Evolutionary conservation across 2,329 filamentous ascomycete genomes (phyloP).

Genomic region (Biscogniauxia marginata): DNA sequence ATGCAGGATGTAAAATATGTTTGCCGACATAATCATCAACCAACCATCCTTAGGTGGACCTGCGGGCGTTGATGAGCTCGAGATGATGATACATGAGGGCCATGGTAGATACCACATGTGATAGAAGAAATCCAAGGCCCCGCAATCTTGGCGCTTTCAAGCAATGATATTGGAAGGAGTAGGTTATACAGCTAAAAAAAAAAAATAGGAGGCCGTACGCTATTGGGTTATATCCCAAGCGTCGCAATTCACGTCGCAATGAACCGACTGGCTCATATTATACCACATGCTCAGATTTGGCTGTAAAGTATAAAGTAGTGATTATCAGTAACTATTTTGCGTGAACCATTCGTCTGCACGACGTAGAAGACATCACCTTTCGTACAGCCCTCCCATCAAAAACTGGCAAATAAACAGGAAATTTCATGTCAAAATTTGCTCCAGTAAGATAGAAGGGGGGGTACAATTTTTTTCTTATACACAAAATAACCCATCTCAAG

Average conservation of each 20-base stretch:
- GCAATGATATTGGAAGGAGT: not conserved
- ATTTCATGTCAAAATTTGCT: no score
- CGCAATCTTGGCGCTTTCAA: not conserved
- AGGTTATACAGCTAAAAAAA: not conserved
- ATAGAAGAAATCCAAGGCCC: not conserved
- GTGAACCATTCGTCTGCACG: not conserved
- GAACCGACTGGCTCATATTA: not conserved
- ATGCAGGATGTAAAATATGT: slow-evolving; percentile 20
- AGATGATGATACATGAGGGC: not conserved
- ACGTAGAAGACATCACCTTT: not conserved
- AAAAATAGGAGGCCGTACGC: not conserved
- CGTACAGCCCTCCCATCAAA: no score
- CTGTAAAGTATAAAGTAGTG: not conserved
- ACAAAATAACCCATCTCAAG: no score
- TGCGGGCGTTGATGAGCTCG: not conserved
- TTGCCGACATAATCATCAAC: no score
- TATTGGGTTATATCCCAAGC: not conserved
- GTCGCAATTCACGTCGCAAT: not conserved
- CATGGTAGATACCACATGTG: not conserved
- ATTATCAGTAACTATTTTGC: not conserved
- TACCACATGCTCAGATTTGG: not conserved
- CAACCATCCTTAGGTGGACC: not conserved
- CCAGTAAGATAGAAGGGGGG: no score
- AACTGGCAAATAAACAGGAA: no score
- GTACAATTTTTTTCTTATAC: no score